Evolutionary conservation across 2,329 filamentous ascomycete genomes (phyloP).

Genomic region (Coniochaeta sp.): DNA sequence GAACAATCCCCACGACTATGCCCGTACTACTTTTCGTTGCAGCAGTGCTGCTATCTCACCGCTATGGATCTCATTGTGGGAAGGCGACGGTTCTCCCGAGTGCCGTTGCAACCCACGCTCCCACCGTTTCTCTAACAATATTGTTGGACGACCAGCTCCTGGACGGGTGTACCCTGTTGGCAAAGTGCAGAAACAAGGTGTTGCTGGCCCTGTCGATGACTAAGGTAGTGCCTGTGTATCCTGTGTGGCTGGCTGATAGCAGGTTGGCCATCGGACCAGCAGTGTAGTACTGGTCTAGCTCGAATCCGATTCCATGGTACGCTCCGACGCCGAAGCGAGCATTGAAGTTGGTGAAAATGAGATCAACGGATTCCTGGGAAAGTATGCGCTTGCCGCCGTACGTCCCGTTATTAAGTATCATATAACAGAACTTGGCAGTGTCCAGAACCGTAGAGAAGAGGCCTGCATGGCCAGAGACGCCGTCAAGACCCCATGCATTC

Average conservation of each 20-base stretch:
- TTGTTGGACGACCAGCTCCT: slow-evolving; percentile 21
- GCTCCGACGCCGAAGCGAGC: slow-evolving; percentile 16
- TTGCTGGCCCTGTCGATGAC: slow-evolving; percentile 14
- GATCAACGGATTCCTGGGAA: slow-evolving; percentile 17
- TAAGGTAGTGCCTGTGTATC: slow-evolving; percentile 17
- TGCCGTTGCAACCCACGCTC: slow-evolving; percentile 10
- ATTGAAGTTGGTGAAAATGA: slow-evolving; percentile 26
- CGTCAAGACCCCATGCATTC: slow-evolving; percentile 24
- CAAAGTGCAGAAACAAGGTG: slow-evolving; percentile 13
- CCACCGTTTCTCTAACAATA: slow-evolving; percentile 15
- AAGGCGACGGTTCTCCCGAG: slow-evolving; percentile 8
- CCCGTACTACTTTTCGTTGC: not conserved
- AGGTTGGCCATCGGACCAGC: slow-evolving; percentile 19
- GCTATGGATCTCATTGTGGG: not conserved
- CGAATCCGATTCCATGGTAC: slow-evolving; percentile 21
- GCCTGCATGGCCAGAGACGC: slow-evolving; percentile 26
- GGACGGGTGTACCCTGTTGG: slow-evolving; percentile 17
- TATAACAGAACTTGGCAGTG: slow-evolving; percentile 23
- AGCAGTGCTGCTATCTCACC: not conserved
- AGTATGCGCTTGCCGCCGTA: slow-evolving; percentile 21
- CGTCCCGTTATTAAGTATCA: slow-evolving; percentile 28
- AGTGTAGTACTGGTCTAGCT: slow-evolving; percentile 23
- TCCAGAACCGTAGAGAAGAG: slow-evolving; percentile 25
- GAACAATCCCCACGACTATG: no score
- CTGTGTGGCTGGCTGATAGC: slow-evolving; percentile 15